Conservation (phyloP, 148 eudicot genomes). For the Nyssa sinensis region DNA sequence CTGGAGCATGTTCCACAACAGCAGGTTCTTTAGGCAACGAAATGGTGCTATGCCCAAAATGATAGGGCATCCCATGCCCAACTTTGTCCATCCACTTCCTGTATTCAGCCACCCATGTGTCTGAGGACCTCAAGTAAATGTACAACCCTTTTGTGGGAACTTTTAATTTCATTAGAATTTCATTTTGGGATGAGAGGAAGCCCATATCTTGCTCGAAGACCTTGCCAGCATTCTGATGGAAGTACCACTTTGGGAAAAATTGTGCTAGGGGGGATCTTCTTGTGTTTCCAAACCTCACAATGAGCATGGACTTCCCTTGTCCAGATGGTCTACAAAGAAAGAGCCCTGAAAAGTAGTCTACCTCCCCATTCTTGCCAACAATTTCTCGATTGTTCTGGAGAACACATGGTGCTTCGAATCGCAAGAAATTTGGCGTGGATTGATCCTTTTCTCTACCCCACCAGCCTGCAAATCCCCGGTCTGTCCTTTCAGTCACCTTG, state of each 20-base stretch:
- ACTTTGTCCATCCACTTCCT: conserved; percentile 99
- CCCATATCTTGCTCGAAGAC: conserved; percentile 99
- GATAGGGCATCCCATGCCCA: conserved; percentile 99
- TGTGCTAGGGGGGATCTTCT: conserved; percentile 52
- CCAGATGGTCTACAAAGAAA: conserved; percentile 90
- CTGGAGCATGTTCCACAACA: conserved; percentile 94
- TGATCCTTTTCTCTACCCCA: conserved; percentile 76
- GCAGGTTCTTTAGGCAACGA: conserved; percentile 68
- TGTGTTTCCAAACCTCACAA: conserved; percentile 82
- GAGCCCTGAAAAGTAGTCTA: conserved; percentile 67
- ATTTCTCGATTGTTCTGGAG: conserved; percentile 81
- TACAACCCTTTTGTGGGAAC: conserved; percentile 79
- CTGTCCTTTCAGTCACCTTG: conserved; percentile 69
- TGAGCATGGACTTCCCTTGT: conserved; percentile 93
- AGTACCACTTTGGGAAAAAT: conserved; percentile 77
- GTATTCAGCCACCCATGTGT: conserved; percentile 95
- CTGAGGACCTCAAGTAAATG: conserved; percentile 75
- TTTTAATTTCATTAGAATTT: conserved; percentile 67
- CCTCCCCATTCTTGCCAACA: conserved; percentile 58
- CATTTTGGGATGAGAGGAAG: conserved; percentile 91
- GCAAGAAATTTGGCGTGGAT: conserved; percentile 54
- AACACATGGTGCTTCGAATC: conserved; percentile 89
- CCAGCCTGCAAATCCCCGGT: conserved; percentile 88
- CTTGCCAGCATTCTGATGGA: conserved; percentile 89
- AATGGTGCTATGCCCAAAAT: conserved; percentile 81